phyloP scores from a whole-genome alignment of 768 basidiomycete species.

The Fibroporia radiculosa region DNA sequence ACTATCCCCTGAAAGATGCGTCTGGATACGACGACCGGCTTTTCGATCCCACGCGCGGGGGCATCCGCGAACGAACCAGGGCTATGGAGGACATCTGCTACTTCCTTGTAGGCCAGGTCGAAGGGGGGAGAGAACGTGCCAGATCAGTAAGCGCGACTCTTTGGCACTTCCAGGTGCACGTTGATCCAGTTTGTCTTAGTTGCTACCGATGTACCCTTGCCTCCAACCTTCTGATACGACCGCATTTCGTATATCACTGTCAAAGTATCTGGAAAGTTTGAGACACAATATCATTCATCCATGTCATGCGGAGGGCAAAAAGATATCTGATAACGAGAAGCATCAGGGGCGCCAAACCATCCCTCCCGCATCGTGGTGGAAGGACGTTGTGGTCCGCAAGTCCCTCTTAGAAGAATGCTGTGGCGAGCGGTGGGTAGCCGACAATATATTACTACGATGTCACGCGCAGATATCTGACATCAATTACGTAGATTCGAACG shows the following conservation, averaged over 20 bases:
- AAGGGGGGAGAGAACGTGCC: conserved; percentile 26
- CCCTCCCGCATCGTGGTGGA: conserved; percentile 43
- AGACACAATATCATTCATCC: conserved; percentile 33
- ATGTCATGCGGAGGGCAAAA: conserved; percentile 1
- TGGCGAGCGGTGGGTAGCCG: conserved; percentile 36
- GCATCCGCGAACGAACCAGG: conserved; percentile 43
- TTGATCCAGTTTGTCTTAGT: conserved; percentile 19
- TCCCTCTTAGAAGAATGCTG: conserved; percentile 48
- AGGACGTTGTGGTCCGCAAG: conserved; percentile 45
- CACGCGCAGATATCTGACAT: neutral
- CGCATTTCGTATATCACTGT: conserved; percentile 42
- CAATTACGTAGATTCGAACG: conserved; percentile 39
- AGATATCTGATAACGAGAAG: neutral
- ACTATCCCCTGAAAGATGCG: conserved; percentile 39
- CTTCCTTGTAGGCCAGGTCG: conserved; percentile 40
- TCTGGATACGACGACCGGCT: conserved; percentile 43
- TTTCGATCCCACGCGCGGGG: conserved; percentile 36
- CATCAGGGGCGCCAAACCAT: neutral
- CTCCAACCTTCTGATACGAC: conserved; percentile 41
- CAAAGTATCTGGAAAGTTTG: conserved; percentile 42
- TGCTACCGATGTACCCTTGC: conserved; percentile 45
- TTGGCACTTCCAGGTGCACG: neutral
- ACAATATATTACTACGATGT: neutral
- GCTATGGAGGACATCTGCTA: conserved; percentile 44
- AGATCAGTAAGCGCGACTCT: conserved; percentile 15